Conservation (phyloP, 345 rosid genomes). For the Brassica rapa region DNA sequence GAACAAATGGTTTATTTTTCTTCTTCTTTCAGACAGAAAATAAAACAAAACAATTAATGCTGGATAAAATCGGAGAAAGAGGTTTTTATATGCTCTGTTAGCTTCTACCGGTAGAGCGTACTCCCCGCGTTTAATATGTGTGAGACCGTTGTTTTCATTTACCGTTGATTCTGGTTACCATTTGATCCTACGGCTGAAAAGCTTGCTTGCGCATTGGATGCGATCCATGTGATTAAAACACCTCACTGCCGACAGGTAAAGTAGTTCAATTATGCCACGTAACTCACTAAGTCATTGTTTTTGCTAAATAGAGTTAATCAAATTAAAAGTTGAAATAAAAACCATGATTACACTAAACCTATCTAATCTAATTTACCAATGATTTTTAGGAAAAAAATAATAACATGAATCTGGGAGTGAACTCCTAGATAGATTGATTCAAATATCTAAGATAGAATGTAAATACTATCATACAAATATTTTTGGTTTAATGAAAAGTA, state of each 20-base stretch:
- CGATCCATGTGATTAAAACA: constrained; percentile 36
- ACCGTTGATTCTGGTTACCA: constrained; percentile 38
- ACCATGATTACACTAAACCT: neutral
- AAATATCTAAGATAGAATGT: neutral
- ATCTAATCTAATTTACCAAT: neutral
- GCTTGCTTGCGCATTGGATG: constrained; percentile 19
- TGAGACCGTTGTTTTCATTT: neutral
- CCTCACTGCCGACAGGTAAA: constrained; percentile 57
- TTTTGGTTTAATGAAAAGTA: neutral
- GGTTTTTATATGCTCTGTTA: constrained; percentile 35
- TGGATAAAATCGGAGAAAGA: constrained; percentile 6
- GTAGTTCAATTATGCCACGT: constrained; percentile 32
- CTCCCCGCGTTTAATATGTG: constrained; percentile 38
- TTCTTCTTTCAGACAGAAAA: neutral
- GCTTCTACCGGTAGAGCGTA: constrained; percentile 28
- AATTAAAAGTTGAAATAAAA: neutral
- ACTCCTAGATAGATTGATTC: neutral
- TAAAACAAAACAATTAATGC: neutral
- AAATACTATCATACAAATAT: neutral
- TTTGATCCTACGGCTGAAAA: constrained; percentile 45
- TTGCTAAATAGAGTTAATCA: neutral
- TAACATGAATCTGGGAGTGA: neutral
- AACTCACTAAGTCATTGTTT: neutral
- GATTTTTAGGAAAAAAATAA: no score
- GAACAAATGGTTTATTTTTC: neutral